These are phyloP conservation scores for Aspergillus sp. DNA, from an alignment of 2,329 filamentous ascomycete species.

Conservation along the genomic window DNA sequence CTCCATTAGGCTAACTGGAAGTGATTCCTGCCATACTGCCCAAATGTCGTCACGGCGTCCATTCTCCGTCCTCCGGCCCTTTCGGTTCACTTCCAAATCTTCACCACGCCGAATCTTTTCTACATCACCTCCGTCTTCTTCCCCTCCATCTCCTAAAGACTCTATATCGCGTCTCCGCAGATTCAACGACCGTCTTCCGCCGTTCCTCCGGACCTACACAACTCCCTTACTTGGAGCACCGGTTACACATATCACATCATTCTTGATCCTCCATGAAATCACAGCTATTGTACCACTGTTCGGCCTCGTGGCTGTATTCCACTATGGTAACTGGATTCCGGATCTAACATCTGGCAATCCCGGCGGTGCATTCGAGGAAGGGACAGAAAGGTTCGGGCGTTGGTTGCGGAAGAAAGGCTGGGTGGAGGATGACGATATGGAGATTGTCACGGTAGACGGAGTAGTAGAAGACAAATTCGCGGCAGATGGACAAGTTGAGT, in stretches of 20 bases:
- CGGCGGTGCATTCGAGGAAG: constrained; percentile 46
- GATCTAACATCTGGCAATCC: constrained; percentile 33
- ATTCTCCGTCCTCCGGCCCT: constrained; percentile 7
- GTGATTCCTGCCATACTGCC: too few species aligned
- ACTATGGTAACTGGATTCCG: constrained; percentile 73
- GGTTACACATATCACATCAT: constrained; percentile 75
- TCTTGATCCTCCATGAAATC: constrained; percentile 85
- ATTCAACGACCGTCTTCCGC: constrained; percentile 53
- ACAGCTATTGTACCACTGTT: constrained; percentile 80
- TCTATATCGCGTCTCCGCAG: constrained; percentile 27
- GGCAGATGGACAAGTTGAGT: constrained; percentile 14
- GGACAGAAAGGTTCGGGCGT: constrained; percentile 67
- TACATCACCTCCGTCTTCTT: constrained; percentile 13
- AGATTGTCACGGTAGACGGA: constrained; percentile 38
- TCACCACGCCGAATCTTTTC: constrained; percentile 15
- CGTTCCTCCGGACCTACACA: constrained; percentile 65
- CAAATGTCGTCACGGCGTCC: constrained; percentile 8
- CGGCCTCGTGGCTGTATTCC: constrained; percentile 69
- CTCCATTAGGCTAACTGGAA: too few species aligned
- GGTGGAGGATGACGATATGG: constrained; percentile 52
- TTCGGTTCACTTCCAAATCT: constrained; percentile 9
- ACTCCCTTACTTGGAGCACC: constrained; percentile 69
- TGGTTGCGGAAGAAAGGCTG: constrained; percentile 78
- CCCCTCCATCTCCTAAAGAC: constrained; percentile 14
- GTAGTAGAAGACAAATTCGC: constrained; percentile 17